Conservation (phyloP, 306 rosid species). For the Corylus americana region DNA sequence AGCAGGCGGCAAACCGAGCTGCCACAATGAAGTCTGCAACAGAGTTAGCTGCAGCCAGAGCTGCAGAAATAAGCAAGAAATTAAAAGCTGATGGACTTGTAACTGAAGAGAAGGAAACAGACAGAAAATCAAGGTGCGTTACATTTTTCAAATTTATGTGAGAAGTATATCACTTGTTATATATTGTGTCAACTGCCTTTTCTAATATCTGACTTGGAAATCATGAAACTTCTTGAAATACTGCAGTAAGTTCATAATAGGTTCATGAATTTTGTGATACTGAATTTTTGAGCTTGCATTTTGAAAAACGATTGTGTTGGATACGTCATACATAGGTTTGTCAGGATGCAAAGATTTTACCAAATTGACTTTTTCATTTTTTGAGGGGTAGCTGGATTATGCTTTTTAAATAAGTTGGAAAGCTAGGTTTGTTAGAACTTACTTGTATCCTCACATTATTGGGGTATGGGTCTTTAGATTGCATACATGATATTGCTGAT, state of each 20-base stretch:
- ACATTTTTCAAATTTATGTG: conserved; percentile 18
- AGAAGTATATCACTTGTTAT: background rate
- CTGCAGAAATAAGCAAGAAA: conserved; percentile 94
- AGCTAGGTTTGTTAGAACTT: background rate
- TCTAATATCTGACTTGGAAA: background rate
- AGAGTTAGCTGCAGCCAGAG: conserved; percentile 96
- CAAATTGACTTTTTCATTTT: background rate
- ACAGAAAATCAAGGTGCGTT: conserved; percentile 72
- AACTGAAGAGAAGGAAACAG: conserved; percentile 57
- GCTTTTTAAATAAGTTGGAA: background rate
- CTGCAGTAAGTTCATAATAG: background rate
- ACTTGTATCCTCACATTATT: background rate
- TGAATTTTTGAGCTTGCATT: conserved; percentile 13
- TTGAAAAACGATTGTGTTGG: conserved; percentile 7
- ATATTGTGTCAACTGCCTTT: background rate
- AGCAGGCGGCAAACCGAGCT: conserved; percentile 93
- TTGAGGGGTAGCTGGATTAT: background rate
- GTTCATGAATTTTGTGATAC: conserved; percentile 10
- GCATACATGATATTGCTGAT: background rate
- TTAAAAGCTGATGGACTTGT: conserved; percentile 72
- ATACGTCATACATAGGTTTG: background rate
- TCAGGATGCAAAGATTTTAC: conserved; percentile 1
- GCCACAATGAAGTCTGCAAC: conserved; percentile 98
- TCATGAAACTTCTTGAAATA: background rate
- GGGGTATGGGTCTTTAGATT: background rate